These are phyloP conservation scores for Austroboletus niveus DNA, from an alignment of 1,284 basidiomycete genomes.

Conservation along the genomic window DNA sequence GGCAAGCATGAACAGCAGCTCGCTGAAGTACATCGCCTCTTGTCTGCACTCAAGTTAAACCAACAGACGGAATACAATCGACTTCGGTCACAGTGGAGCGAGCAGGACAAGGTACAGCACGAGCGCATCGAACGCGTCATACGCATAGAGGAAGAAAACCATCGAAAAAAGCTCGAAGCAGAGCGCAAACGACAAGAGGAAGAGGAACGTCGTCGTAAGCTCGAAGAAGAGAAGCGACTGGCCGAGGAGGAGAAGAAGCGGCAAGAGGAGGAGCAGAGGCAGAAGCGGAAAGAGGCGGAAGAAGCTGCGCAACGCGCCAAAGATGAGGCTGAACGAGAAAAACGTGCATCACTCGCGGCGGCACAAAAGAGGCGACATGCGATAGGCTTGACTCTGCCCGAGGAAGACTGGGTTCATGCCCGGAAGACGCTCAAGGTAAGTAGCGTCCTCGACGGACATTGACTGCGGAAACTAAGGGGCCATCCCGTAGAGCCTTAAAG, in stretches of 20 bases:
- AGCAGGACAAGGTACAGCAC: constrained; percentile 52
- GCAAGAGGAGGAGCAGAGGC: constrained; percentile 38
- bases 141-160: constrained; percentile 62
- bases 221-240: constrained; percentile 39
- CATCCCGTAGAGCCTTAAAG: constrained; percentile 61
- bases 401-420: constrained; percentile 69
- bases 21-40: constrained; percentile 44
- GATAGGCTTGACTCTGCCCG: constrained; percentile 51
- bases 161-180: constrained; percentile 48
- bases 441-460: constrained; percentile 11
- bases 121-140: constrained; percentile 64
- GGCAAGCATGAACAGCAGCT: constrained; percentile 46
- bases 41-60: constrained; percentile 43
- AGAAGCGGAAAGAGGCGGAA: constrained; percentile 36
- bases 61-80: constrained; percentile 47
- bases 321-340: constrained; percentile 31
- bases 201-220: constrained; percentile 41
- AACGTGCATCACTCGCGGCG: constrained; percentile 34
- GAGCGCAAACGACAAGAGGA: constrained; percentile 49
- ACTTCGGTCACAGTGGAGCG: constrained; percentile 47
- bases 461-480: constrained; percentile 22
- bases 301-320: constrained; percentile 37
- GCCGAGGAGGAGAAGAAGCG: constrained; percentile 28
- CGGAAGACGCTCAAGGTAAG: constrained; percentile 60
- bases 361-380: constrained; percentile 32